Evolutionary conservation across 2,329 filamentous ascomycete species (phyloP).

Genomic region (Sporothrix globosa): DNA sequence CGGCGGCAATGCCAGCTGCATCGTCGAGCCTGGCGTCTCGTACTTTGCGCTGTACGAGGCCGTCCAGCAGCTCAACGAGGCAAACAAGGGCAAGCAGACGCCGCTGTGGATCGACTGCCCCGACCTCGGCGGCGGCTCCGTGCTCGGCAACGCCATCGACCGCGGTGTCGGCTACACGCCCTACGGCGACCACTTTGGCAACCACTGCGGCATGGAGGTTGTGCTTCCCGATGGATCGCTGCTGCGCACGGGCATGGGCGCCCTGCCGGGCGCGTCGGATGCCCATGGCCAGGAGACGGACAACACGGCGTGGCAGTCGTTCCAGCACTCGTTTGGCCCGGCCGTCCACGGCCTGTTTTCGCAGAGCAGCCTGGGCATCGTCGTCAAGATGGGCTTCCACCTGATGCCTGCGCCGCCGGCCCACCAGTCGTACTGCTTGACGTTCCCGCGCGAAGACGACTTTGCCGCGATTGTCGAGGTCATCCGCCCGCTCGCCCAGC

Average conservation of each 20-base stretch:
- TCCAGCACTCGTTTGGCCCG: slow-evolving; percentile 48
- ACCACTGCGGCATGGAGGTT: slow-evolving; percentile 42
- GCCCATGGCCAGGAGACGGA: slow-evolving; percentile 38
- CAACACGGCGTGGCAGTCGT: slow-evolving; percentile 47
- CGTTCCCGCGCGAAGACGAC: slow-evolving; percentile 46
- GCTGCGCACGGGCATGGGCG: slow-evolving; percentile 53
- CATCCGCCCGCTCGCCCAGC: slow-evolving; percentile 42
- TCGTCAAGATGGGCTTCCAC: slow-evolving; percentile 58
- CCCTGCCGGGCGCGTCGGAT: slow-evolving; percentile 44
- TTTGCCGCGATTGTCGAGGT: slow-evolving; percentile 45
- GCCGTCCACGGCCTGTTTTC: slow-evolving; percentile 53
- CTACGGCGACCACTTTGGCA: slow-evolving; percentile 48
- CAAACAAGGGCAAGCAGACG: slow-evolving; percentile 42
- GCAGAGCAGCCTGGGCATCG: slow-evolving; percentile 56
- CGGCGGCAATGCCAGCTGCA: slow-evolving; percentile 51
- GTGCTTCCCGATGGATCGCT: slow-evolving; percentile 50
- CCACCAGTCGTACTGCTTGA: slow-evolving; percentile 48
- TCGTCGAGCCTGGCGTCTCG: slow-evolving; percentile 61
- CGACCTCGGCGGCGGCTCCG: slow-evolving; percentile 49
- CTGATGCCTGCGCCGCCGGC: slow-evolving; percentile 45
- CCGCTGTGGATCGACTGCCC: slow-evolving; percentile 50
- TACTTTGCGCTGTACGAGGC: slow-evolving; percentile 57
- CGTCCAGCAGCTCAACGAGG: slow-evolving; percentile 41
- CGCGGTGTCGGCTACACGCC: slow-evolving; percentile 53
- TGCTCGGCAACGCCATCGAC: slow-evolving; percentile 52